phyloP scores from a whole-genome alignment of 1,284 basidiomycete species.

The Stereum hirsutum region DNA sequence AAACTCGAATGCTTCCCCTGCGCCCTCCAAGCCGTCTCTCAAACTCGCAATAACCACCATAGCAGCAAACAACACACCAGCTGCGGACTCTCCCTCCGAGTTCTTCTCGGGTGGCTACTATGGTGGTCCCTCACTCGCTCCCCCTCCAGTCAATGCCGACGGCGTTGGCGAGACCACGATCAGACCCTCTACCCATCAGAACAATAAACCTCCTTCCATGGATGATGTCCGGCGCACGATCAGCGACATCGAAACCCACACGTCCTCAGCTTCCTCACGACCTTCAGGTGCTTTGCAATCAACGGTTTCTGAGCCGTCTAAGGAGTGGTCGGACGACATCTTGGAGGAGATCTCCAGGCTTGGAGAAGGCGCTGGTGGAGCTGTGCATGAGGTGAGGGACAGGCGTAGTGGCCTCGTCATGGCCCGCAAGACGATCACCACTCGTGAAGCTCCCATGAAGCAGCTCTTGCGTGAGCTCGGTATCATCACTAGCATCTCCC shows the following conservation, averaged over 20 bases:
- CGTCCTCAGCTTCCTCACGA: constrained; percentile 9
- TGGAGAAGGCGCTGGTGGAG: constrained; percentile 94
- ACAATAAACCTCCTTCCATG: constrained; percentile 19
- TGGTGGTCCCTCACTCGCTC: constrained; percentile 22
- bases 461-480: constrained; percentile 91
- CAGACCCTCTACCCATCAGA: constrained; percentile 20
- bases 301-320: constrained; percentile 10
- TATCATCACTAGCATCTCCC: constrained; percentile 80
- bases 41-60: constrained; percentile 19
- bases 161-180: constrained; percentile 45
- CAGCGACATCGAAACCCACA: constrained; percentile 21
- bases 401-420: constrained; percentile 70
- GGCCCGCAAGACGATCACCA: constrained; percentile 96
- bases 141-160: constrained; percentile 24
- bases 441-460: constrained; percentile 86
- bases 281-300: constrained; percentile 10
- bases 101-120: constrained; percentile 23
- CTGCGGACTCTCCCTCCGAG: constrained; percentile 6
- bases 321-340: constrained; percentile 56
- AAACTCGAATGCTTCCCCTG: too few species aligned
- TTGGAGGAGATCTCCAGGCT: constrained; percentile 70
- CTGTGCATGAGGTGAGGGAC: constrained; percentile 87
- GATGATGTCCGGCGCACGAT: constrained; percentile 24
- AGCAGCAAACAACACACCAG: constrained; percentile 3
- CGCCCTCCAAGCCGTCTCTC: constrained; percentile 16